A percentile compares a stretch with the other conserved stretches of the same genome.
phyloP scores from a whole-genome alignment of 352 stramenopile species.

The Salisapilia sapeloensis region DNA sequence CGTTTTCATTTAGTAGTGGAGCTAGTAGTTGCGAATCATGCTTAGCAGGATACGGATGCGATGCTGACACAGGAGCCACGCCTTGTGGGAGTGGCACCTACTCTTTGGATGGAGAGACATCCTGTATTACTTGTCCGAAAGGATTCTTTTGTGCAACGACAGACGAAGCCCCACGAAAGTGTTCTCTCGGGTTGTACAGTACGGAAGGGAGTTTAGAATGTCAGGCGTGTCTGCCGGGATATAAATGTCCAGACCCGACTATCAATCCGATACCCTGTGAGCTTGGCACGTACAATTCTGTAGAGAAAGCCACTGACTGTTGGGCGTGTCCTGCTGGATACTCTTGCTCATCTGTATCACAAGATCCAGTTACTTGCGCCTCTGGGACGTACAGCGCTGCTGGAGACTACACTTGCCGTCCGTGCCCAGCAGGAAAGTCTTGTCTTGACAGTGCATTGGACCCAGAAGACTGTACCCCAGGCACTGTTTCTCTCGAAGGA shows the following conservation, averaged over 20 bases:
- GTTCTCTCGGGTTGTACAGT: slow-evolving; percentile 6
- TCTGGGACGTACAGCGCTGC: slow-evolving; percentile 25
- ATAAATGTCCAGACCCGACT: slow-evolving; percentile 5
- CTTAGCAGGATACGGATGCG: slow-evolving; percentile 15
- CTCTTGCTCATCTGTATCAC: slow-evolving; percentile 21
- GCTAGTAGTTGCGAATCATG: slow-evolving; percentile 16
- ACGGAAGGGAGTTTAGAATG: slow-evolving; percentile 2
- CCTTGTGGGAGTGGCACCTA: slow-evolving; percentile 1
- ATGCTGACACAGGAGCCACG: background rate
- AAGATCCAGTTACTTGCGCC: slow-evolving; percentile 15
- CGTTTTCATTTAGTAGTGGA: slow-evolving; percentile 10
- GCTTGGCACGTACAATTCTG: slow-evolving; percentile 10
- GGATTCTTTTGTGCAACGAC: slow-evolving; percentile 16
- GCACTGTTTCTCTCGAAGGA: slow-evolving; percentile 26
- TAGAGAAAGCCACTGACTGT: slow-evolving; percentile 5
- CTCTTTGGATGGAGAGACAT: slow-evolving; percentile 1
- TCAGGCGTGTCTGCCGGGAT: slow-evolving; percentile 3
- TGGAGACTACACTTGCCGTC: slow-evolving; percentile 12
- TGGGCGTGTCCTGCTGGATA: slow-evolving; percentile 33
- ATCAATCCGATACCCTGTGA: slow-evolving; percentile 7
- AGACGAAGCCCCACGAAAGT: slow-evolving; percentile 1
- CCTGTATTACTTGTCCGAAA: slow-evolving; percentile 13
- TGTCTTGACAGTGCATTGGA: slow-evolving; percentile 8
- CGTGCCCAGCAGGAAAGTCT: slow-evolving; percentile 21
- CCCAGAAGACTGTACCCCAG: slow-evolving; percentile 7